A percentile compares a stretch with the other conserved stretches of the same genome.
phyloP scores from a whole-genome alignment of 177 flowering plant species.

The Tripterygium wilfordii region DNA sequence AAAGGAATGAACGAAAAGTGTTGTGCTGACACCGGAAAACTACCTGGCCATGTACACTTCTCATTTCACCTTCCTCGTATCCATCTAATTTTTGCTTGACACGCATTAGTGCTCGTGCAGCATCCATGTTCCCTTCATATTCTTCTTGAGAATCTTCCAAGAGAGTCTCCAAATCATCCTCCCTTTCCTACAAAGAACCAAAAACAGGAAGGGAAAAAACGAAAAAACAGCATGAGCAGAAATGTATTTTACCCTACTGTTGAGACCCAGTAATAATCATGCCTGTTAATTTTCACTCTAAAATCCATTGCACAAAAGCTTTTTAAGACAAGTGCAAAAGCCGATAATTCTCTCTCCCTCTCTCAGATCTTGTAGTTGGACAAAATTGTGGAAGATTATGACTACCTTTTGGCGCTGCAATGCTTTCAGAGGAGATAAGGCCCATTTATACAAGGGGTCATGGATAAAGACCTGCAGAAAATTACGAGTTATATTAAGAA shows the following conservation, averaged over 20 bases:
- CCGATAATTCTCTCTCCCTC: neutral
- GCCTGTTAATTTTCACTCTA: no score
- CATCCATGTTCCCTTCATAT: slow-evolving; percentile 94
- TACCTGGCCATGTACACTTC: slow-evolving; percentile 97
- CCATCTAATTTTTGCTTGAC: slow-evolving; percentile 98
- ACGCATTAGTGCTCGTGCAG: slow-evolving; percentile 92
- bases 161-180: slow-evolving; percentile 57
- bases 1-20: neutral
- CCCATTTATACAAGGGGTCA: slow-evolving; percentile 98
- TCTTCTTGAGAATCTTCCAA: slow-evolving; percentile 69
- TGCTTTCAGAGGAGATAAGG: slow-evolving; percentile 92
- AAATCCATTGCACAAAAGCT: no score
- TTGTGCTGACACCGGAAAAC: neutral
- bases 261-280: no score
- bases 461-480: slow-evolving; percentile 88
- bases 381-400: neutral
- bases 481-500: neutral
- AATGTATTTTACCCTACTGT: no score
- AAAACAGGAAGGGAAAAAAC: neutral
- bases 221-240: neutral
- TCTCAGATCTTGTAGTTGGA: no score
- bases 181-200: slow-evolving; percentile 49
- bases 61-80: slow-evolving; percentile 96
- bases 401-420: slow-evolving; percentile 95
- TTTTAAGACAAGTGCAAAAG: no score